Evolutionary conservation across 2,329 filamentous ascomycete species (phyloP).

Genomic region (Uncinocarpus reesii): DNA sequence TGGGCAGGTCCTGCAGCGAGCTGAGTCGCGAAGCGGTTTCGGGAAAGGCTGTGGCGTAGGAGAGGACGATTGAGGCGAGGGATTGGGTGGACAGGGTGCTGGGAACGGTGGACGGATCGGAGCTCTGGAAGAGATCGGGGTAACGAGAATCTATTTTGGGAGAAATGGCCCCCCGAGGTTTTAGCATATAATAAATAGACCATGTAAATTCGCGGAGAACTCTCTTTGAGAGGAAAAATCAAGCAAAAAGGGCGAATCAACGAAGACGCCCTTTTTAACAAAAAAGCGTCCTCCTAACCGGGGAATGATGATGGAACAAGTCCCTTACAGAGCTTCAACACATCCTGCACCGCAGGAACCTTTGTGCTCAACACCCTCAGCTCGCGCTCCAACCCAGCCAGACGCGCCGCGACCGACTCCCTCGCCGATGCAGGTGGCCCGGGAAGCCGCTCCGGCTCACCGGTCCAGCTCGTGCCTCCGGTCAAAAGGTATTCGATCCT

Average conservation of each 20-base stretch:
- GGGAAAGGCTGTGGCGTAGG: conserved; percentile 38
- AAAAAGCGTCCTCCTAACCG: conserved; percentile 4
- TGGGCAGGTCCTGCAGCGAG: conserved; percentile 39
- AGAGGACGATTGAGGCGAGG: conserved; percentile 35
- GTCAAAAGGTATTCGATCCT: conserved; percentile 38
- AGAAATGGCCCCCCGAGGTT: too few relatives aligned
- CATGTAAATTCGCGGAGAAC: too few relatives aligned
- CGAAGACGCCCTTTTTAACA: neutral
- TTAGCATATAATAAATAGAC: too few relatives aligned
- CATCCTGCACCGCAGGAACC: conserved; percentile 33
- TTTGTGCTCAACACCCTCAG: conserved; percentile 30
- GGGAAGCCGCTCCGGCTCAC: conserved; percentile 22
- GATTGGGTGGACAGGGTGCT: conserved; percentile 29
- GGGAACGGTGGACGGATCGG: conserved; percentile 26
- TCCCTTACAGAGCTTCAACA: conserved; percentile 34
- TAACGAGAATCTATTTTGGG: conserved; percentile 21
- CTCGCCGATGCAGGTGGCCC: conserved; percentile 19
- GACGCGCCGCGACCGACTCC: conserved; percentile 31
- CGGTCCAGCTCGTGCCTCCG: conserved; percentile 34
- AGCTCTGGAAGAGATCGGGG: conserved; percentile 34
- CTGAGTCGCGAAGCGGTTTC: conserved; percentile 40
- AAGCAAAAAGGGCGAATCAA: neutral
- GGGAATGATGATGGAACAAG: neutral
- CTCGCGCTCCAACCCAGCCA: conserved; percentile 31
- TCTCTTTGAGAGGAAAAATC: too few relatives aligned